Percentiles rank a stretch among this genome's conserved stretches.
Evolutionary conservation across 2,329 filamentous ascomycete genomes (phyloP).

Genomic region (Aspergillus sp.): DNA sequence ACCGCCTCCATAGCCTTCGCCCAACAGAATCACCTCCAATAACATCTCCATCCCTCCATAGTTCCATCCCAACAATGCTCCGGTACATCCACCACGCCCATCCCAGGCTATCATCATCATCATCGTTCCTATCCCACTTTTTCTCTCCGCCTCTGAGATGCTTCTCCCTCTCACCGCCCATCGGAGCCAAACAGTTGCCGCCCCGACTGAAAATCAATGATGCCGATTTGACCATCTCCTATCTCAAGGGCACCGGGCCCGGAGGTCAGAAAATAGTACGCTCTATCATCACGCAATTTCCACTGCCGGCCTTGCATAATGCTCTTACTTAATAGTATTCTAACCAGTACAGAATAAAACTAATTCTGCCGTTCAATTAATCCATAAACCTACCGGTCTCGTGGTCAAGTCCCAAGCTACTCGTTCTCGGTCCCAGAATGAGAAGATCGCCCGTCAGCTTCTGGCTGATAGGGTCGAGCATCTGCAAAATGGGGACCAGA

Average conservation of each 20-base stretch:
- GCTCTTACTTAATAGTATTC: neutral
- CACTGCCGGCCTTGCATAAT: no score
- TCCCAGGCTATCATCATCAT: neutral
- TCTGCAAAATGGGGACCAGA: constrained; percentile 66
- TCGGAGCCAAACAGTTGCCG: constrained; percentile 59
- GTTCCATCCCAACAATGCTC: no score
- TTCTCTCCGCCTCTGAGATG: constrained; percentile 4
- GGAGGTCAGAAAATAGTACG: constrained; percentile 90
- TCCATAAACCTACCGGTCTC: constrained; percentile 82
- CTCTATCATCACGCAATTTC: neutral
- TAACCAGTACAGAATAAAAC: constrained; percentile 72
- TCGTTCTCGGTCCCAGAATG: constrained; percentile 78
- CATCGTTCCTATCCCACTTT: constrained; percentile 3
- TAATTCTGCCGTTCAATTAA: constrained; percentile 87
- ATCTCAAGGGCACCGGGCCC: constrained; percentile 86
- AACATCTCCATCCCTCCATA: no score
- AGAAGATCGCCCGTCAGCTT: constrained; percentile 74
- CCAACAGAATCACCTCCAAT: no score
- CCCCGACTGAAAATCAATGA: constrained; percentile 72
- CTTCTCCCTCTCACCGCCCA: constrained; percentile 19
- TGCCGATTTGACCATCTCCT: constrained; percentile 74
- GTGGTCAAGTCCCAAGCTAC: constrained; percentile 94
- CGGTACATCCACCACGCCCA: no score
- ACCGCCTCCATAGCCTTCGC: no score
- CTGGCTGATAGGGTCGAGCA: constrained; percentile 76